Evolutionary conservation across 805 yeast species (phyloP).

Genomic region (Starmerella powellii): DNA sequence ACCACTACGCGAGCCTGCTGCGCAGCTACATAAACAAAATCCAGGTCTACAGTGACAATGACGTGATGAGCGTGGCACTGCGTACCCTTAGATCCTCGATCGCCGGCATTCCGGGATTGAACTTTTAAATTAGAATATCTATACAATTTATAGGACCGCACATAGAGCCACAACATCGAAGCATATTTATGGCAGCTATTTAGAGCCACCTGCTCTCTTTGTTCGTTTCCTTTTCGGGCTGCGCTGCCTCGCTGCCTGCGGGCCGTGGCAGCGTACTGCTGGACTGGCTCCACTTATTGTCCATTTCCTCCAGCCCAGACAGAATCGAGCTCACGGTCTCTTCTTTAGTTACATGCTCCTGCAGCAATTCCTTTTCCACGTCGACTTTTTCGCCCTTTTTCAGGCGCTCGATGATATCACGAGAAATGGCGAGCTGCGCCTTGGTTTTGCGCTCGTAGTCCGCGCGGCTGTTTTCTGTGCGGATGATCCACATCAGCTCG

Average conservation of each 20-base stretch:
- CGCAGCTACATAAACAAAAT: conserved; percentile 67
- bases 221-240: background rate
- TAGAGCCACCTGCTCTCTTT: conserved; percentile 2
- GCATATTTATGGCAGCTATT: background rate
- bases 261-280: background rate
- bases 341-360: conserved; percentile 14
- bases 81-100: conserved; percentile 58
- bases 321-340: conserved; percentile 23
- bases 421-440: conserved; percentile 32
- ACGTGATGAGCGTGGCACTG: conserved; percentile 65
- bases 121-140: conserved; percentile 1
- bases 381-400: conserved; percentile 34
- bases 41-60: conserved; percentile 60
- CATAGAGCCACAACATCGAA: too few relatives aligned
- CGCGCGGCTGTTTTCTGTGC: conserved; percentile 32
- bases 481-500: conserved; percentile 37
- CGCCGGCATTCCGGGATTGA: conserved; percentile 49
- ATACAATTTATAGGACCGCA: background rate
- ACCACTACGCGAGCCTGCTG: conserved; percentile 52
- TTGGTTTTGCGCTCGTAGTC: conserved; percentile 33
- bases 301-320: conserved; percentile 24
- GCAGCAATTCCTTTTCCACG: conserved; percentile 33
- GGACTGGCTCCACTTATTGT: conserved; percentile 21
- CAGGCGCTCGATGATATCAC: conserved; percentile 32
- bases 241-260: background rate